These are phyloP conservation scores for Neocatenulostroma microsporum DNA, from an alignment of 2,329 filamentous ascomycete genomes.

Conservation along the genomic window DNA sequence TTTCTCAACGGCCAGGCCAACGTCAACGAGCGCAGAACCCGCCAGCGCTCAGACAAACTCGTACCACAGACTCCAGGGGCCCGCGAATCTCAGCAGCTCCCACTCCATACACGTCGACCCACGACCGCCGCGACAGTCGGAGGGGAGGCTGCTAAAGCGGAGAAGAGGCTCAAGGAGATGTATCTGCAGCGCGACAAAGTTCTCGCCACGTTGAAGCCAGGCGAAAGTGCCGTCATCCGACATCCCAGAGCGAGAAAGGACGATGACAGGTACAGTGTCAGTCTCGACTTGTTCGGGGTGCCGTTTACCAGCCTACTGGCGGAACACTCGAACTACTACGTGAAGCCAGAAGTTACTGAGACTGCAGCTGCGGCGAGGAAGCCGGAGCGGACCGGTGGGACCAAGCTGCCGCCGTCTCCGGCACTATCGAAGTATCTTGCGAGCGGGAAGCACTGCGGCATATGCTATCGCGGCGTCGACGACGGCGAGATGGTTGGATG, in stretches of 20 bases:
- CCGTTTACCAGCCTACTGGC: slow-evolving; percentile 5
- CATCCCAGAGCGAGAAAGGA: not conserved
- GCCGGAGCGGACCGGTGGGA: not conserved
- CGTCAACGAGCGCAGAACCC: not conserved
- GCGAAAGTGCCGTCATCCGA: slow-evolving; percentile 1
- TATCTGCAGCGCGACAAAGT: slow-evolving; percentile 3
- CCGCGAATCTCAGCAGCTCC: no score
- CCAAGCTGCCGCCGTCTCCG: not conserved
- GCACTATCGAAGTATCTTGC: not conserved
- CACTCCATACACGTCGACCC: no score
- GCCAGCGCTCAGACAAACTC: no score
- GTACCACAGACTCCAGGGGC: no score
- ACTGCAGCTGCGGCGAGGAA: not conserved
- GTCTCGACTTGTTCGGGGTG: slow-evolving; percentile 6
- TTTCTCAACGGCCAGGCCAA: slow-evolving; percentile 6
- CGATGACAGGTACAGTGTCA: not conserved
- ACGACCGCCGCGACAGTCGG: not conserved
- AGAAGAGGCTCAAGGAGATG: slow-evolving; percentile 3
- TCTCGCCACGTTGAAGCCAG: slow-evolving; percentile 1
- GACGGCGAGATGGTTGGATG: slow-evolving; percentile 1
- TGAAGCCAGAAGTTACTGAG: not conserved
- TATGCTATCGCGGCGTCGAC: slow-evolving; percentile 2
- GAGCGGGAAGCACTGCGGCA: not conserved
- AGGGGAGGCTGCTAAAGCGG: slow-evolving; percentile 3
- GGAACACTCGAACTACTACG: slow-evolving; percentile 2